Conservation (phyloP, 179 eudicot genomes). For the Silene coronaria region DNA sequence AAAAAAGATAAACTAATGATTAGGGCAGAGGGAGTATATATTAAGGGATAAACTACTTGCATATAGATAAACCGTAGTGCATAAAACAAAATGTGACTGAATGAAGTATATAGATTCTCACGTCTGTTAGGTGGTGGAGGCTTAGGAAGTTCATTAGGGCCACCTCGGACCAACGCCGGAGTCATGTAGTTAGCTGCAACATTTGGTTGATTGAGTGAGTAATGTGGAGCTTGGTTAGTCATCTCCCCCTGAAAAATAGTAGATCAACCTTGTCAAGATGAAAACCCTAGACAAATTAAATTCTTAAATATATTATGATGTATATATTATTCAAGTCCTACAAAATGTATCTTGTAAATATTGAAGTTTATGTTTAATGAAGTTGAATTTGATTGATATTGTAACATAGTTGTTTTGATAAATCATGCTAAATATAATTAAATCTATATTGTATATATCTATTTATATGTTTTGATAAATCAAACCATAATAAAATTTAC, state of each 20-base stretch:
- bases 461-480: no score
- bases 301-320: background rate
- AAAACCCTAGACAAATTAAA: constrained; percentile 19
- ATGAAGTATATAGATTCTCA: constrained; percentile 27
- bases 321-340: background rate
- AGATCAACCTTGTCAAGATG: background rate
- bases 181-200: constrained; percentile 21
- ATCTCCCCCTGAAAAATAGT: constrained; percentile 43
- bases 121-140: constrained; percentile 70
- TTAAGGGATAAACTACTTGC: no score
- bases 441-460: no score
- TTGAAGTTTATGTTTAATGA: no score
- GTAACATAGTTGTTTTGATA: no score
- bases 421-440: no score
- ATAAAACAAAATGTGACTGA: background rate
- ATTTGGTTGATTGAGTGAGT: constrained; percentile 45
- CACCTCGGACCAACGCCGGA: constrained; percentile 37
- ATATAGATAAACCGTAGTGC: background rate
- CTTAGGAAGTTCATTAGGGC: constrained; percentile 52
- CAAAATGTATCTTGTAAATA: background rate
- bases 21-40: no score
- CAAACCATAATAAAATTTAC: no score
- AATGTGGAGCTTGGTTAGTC: constrained; percentile 39
- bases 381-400: no score
- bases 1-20: no score